Evolutionary conservation across 176 grass and related monocot species (phyloP).

Genomic region (Bromus sterilis): DNA sequence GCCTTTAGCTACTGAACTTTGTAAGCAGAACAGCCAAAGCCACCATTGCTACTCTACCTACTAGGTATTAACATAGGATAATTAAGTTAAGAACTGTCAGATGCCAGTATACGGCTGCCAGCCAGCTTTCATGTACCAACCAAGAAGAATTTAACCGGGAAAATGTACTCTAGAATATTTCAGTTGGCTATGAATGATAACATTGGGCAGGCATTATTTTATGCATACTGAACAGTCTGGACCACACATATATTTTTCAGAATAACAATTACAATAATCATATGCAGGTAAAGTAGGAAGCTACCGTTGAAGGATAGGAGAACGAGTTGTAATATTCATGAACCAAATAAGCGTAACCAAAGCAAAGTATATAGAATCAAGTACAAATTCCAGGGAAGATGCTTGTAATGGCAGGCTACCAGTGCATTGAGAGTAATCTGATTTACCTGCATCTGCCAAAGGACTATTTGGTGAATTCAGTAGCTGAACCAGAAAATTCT

Average conservation of each 20-base stretch:
- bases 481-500: constrained; percentile 76
- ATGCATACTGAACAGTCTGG: background rate
- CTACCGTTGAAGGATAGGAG: background rate
- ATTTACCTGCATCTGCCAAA: constrained; percentile 61
- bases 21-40: too few relatives aligned
- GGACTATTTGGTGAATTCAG: constrained; percentile 77
- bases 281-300: background rate
- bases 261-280: background rate
- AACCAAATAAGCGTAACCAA: background rate
- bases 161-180: background rate
- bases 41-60: background rate
- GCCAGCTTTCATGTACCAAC: background rate
- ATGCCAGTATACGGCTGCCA: background rate
- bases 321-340: background rate
- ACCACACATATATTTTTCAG: background rate
- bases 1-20: background rate
- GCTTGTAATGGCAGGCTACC: background rate
- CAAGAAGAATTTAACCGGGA: background rate
- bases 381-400: background rate
- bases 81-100: background rate
- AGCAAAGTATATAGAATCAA: background rate
- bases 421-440: background rate
- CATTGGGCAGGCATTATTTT: background rate
- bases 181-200: background rate
- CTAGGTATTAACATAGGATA: background rate